Percentiles rank a stretch among this genome's conserved stretches.
These are phyloP conservation scores for Fusarium sororula DNA, from an alignment of 2,329 filamentous ascomycete genomes.

Conservation along the genomic window DNA sequence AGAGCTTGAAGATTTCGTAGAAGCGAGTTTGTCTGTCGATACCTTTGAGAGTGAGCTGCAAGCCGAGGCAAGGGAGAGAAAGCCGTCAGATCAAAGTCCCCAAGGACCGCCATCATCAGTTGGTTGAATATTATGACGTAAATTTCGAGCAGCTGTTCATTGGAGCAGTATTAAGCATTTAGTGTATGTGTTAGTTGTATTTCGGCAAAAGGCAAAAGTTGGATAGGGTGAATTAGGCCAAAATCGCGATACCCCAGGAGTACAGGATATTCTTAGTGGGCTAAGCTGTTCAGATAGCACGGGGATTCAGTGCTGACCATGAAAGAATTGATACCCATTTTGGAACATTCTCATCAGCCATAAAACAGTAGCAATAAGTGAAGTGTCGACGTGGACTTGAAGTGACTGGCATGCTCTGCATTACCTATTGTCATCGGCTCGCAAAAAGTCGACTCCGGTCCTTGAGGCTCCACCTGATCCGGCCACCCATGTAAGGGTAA, in stretches of 20 bases:
- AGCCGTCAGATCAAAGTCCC: constrained; percentile 41
- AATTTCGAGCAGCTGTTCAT: not conserved
- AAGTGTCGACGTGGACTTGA: constrained; percentile 7
- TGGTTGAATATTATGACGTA: constrained; percentile 4
- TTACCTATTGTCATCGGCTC: constrained; percentile 27
- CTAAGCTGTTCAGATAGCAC: constrained; percentile 7
- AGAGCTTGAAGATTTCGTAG: constrained; percentile 95
- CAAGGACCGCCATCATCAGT: constrained; percentile 34
- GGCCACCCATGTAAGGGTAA: constrained; percentile 32
- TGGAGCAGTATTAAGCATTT: not conserved
- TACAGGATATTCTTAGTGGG: not conserved
- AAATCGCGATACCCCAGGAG: constrained; percentile 14
- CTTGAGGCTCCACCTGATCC: constrained; percentile 33
- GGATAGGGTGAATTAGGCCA: not conserved
- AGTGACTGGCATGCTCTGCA: constrained; percentile 13
- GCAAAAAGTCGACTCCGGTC: constrained; percentile 44
- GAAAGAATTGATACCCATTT: not conserved
- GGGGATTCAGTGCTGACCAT: not conserved
- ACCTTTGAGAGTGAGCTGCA: constrained; percentile 69
- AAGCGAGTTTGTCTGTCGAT: constrained; percentile 86
- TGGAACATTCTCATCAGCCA: too few relatives aligned
- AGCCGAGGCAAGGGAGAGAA: constrained; percentile 58
- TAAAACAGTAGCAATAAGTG: not conserved
- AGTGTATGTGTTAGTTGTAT: not conserved
- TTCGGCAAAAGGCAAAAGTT: not conserved